These are phyloP conservation scores for Phaeophleospora eucalypticola DNA, from an alignment of 2,329 filamentous ascomycete genomes.

Conservation along the genomic window DNA sequence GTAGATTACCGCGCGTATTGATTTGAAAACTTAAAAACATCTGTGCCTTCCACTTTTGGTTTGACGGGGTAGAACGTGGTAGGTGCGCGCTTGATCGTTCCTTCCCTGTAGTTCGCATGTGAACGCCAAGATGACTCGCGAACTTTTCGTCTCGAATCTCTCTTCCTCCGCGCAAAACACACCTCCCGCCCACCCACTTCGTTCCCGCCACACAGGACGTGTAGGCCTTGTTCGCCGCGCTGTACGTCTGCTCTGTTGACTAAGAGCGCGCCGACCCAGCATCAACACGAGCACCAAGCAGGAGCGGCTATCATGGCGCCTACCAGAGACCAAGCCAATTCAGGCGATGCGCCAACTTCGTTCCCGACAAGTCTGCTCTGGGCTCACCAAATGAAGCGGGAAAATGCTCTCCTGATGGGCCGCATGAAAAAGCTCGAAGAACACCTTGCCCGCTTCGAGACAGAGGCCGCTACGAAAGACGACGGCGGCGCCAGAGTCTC, in stretches of 20 bases:
- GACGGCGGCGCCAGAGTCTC: constrained; percentile 9
- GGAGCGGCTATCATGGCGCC: constrained; percentile 8
- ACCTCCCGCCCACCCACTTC: too few relatives aligned
- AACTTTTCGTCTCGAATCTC: neutral
- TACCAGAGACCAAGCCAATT: neutral
- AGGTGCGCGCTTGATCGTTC: neutral
- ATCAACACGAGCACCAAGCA: too few relatives aligned
- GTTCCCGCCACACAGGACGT: too few relatives aligned
- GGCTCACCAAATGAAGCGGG: constrained; percentile 38
- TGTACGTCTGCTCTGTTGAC: too few relatives aligned
- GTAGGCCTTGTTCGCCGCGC: too few relatives aligned
- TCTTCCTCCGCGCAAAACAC: neutral
- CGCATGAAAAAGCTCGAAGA: constrained; percentile 37
- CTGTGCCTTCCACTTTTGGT: constrained; percentile 3
- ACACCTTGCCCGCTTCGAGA: constrained; percentile 12
- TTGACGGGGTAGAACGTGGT: too few relatives aligned
- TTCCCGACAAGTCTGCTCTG: constrained; percentile 34
- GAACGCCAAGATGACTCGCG: neutral
- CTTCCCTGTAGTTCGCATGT: neutral
- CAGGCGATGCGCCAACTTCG: constrained; percentile 10
- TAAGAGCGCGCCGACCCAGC: too few relatives aligned
- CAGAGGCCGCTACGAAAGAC: constrained; percentile 4
- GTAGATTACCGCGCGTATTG: constrained; percentile 26
- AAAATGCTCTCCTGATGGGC: constrained; percentile 34
- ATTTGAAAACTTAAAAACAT: constrained; percentile 12